Base-by-base conservation (phyloP, 208 protist genomes). In the Acanthamoeba comandoni region DNA sequence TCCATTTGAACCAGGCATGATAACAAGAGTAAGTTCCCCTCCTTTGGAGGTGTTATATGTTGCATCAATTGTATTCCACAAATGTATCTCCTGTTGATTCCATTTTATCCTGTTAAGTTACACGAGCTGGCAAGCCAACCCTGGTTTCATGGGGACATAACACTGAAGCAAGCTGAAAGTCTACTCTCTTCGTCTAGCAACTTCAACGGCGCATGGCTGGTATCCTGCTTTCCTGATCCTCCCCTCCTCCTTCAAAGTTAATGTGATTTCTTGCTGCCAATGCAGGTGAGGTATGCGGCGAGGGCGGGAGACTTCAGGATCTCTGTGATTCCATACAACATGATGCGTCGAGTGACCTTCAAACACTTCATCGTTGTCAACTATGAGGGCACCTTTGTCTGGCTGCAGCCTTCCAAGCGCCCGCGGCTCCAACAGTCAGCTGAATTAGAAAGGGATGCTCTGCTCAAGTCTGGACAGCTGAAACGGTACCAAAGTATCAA, bases 161-260 rank as follows among this genome's bases (percentile, higher is more conserved):
- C 70, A 11, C 39, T 58, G 70, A 79, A 79, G 48, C 48, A 79
- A 22, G 70, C 70, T 52, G 70, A 79, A 52, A 52, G 70, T 52
- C 19, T 79, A 24, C 39, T 79, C 19, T 43, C 70, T 31, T 52
- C 70, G 13, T 52, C 70, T 4, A 79, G 70, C 70, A 79, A 79
- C 19, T 79, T 58, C 70, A 79, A 79, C 70, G 70, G 70, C 35
- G 70, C 70, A 24, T 79, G 70, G 70, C 70, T 79, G 67, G 67
- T 75, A 43, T 11, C 15, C 22, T 9, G 12, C 9, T 75, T 43
- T 43, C 35, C 35, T 43, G 35, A 43, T 5, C 5, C 35, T 43
- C 5, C 35, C 35, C 35, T 5, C 5, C 35, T 43, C 5, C 35
- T 43, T 43, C 5, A 1, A 43, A 43, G 35, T 43, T 43, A 43